phyloP scores from a whole-genome alignment of 441 rosid species.

The Capsella rubella region DNA sequence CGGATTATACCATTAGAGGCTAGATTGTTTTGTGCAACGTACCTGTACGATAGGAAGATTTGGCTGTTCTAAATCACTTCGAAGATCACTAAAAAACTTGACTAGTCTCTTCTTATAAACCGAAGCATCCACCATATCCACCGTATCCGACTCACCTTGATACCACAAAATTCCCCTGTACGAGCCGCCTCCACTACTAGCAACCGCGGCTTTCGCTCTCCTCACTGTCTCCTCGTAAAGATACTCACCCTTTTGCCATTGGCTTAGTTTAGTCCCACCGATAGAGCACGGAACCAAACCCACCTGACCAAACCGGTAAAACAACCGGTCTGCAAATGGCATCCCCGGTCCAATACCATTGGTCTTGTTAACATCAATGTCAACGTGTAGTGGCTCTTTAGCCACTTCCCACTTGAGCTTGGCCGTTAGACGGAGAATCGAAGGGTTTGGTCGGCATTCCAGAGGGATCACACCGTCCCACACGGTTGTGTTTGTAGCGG shows the following conservation, averaged over 20 bases:
- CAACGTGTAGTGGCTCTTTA: conserved; percentile 80
- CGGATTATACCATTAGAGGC: neutral
- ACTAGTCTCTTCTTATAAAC: conserved; percentile 57
- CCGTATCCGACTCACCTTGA: conserved; percentile 84
- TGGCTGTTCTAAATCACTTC: conserved; percentile 64
- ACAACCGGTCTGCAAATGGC: conserved; percentile 76
- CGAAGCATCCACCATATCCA: conserved; percentile 55
- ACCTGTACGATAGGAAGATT: conserved; percentile 75
- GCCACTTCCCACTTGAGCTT: conserved; percentile 69
- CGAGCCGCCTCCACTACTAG: conserved; percentile 50
- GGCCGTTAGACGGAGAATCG: conserved; percentile 61
- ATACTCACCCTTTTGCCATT: conserved; percentile 71
- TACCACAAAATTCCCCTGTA: conserved; percentile 79
- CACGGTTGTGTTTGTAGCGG: conserved; percentile 45
- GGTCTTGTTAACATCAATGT: conserved; percentile 66
- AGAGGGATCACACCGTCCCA: conserved; percentile 85
- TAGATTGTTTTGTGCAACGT: neutral
- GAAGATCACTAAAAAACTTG: conserved; percentile 59
- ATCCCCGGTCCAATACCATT: conserved; percentile 89
- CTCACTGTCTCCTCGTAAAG: conserved; percentile 62
- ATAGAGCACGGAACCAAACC: conserved; percentile 88
- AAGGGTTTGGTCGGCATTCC: conserved; percentile 70
- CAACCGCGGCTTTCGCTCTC: conserved; percentile 54
- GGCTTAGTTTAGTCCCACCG: conserved; percentile 76
- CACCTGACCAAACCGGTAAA: conserved; percentile 53